These are phyloP conservation scores for Chrysoporthe cubensis DNA, from an alignment of 2,329 filamentous ascomycete species.

Conservation along the genomic window DNA sequence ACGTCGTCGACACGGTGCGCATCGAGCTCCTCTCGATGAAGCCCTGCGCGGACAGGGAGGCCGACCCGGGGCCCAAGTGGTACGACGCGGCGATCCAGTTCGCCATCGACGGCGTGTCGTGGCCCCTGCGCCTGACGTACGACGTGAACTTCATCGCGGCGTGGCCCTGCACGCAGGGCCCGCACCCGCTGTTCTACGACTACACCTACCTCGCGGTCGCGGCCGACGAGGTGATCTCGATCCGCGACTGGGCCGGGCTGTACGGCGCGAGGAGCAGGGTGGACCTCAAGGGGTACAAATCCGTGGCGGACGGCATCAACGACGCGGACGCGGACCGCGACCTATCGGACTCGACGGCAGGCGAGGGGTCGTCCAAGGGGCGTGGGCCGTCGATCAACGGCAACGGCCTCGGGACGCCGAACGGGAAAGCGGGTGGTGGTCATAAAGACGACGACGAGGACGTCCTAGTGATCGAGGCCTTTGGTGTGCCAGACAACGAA, in stretches of 20 bases:
- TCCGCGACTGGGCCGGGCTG: slow-evolving; percentile 66
- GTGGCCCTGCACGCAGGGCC: slow-evolving; percentile 66
- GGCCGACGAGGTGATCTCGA: slow-evolving; percentile 67
- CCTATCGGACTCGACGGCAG: slow-evolving; percentile 23
- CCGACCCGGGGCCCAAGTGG: slow-evolving; percentile 42
- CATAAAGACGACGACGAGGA: slow-evolving; percentile 61
- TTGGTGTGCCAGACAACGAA: slow-evolving; percentile 75
- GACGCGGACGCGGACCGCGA: slow-evolving; percentile 14
- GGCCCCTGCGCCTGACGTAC: slow-evolving; percentile 65
- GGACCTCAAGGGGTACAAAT: slow-evolving; percentile 8
- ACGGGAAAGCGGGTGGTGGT: slow-evolving; percentile 20
- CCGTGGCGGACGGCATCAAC: neutral
- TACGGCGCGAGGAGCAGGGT: slow-evolving; percentile 37
- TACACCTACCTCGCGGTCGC: slow-evolving; percentile 64
- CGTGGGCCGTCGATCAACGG: slow-evolving; percentile 6
- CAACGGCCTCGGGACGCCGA: slow-evolving; percentile 14
- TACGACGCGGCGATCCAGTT: slow-evolving; percentile 67
- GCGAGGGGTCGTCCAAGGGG: slow-evolving; percentile 27
- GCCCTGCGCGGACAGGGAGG: slow-evolving; percentile 40
- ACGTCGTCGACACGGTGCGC: slow-evolving; percentile 67
- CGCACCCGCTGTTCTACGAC: slow-evolving; percentile 74
- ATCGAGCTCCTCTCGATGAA: slow-evolving; percentile 70
- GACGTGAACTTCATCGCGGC: slow-evolving; percentile 70
- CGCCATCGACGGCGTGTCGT: slow-evolving; percentile 65
- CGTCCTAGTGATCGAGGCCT: slow-evolving; percentile 73